Conservation (phyloP, 768 basidiomycete genomes). For the Termitomyces sp. region DNA sequence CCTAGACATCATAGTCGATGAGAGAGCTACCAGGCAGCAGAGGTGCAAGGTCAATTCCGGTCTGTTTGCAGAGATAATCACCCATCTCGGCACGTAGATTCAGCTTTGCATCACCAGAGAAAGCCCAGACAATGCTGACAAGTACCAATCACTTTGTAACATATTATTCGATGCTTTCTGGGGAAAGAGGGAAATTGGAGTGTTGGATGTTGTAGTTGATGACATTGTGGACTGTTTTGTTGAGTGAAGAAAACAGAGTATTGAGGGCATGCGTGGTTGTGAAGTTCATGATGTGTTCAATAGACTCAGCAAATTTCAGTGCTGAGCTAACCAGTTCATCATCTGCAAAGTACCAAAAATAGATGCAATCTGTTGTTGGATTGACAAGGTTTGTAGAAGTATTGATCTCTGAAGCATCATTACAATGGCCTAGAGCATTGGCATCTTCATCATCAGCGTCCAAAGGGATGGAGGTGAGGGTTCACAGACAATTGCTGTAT, state of each 20-base stretch:
- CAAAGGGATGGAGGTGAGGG: constrained; percentile 69
- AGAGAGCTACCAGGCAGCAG: constrained; percentile 76
- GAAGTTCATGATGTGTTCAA: constrained; percentile 99
- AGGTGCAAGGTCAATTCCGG: constrained; percentile 86
- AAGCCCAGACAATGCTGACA: constrained; percentile 95
- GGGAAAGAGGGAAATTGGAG: constrained; percentile 86
- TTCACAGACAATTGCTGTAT: constrained; percentile 83
- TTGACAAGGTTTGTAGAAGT: constrained; percentile 63
- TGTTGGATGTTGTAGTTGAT: constrained; percentile 95
- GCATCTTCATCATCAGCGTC: constrained; percentile 89
- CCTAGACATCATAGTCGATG: constrained; percentile 94
- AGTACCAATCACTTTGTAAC: constrained; percentile 87
- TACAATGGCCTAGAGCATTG: constrained; percentile 62
- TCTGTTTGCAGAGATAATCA: constrained; percentile 78
- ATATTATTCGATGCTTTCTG: constrained; percentile 87
- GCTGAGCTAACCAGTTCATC: constrained; percentile 82
- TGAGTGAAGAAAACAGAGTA: constrained; percentile 94
- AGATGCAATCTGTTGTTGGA: constrained; percentile 71
- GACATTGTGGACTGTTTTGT: constrained; percentile 92
- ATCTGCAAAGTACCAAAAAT: constrained; percentile 79
- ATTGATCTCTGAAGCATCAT: constrained; percentile 49
- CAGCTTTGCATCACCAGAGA: constrained; percentile 93
- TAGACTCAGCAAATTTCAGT: constrained; percentile 74
- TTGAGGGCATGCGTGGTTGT: constrained; percentile 88
- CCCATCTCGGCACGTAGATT: constrained; percentile 89